These are phyloP conservation scores for Coprinopsis cinerea DNA, from an alignment of 768 basidiomycete genomes.

Conservation along the genomic window DNA sequence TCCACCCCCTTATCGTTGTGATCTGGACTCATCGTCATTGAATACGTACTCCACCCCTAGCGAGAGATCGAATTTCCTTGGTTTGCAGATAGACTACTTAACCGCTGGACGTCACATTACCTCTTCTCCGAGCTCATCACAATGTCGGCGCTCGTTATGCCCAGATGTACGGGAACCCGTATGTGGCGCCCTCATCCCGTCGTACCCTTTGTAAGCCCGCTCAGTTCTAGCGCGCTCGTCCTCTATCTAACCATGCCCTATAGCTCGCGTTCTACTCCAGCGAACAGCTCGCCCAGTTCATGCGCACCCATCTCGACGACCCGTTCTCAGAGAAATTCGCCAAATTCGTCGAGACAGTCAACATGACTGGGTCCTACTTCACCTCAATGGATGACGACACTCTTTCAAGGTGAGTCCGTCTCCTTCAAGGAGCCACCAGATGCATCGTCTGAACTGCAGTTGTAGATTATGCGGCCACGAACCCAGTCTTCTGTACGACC, in stretches of 20 bases:
- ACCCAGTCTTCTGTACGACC: background rate
- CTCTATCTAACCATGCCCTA: background rate
- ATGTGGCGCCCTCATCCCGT: constrained; percentile 2
- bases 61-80: no score
- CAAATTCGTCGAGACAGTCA: constrained; percentile 2
- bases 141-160: no score
- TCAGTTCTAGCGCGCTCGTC: background rate
- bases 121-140: no score
- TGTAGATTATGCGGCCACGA: constrained; percentile 6
- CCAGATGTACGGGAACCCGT: background rate
- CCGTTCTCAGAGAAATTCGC: constrained; percentile 8
- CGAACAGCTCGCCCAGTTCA: background rate
- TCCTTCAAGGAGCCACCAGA: background rate
- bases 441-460: background rate
- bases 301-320: constrained; percentile 4
- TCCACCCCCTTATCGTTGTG: background rate
- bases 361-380: constrained; percentile 7
- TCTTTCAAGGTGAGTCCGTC: background rate
- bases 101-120: no score
- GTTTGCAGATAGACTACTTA: no score
- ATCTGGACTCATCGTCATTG: no score
- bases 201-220: constrained; percentile 7
- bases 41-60: no score
- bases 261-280: constrained; percentile 1
- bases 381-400: background rate